Percentiles rank a stretch among this genome's conserved stretches.
Conservation (phyloP, 345 rosid genomes). For the Rubroshorea leprosula region DNA sequence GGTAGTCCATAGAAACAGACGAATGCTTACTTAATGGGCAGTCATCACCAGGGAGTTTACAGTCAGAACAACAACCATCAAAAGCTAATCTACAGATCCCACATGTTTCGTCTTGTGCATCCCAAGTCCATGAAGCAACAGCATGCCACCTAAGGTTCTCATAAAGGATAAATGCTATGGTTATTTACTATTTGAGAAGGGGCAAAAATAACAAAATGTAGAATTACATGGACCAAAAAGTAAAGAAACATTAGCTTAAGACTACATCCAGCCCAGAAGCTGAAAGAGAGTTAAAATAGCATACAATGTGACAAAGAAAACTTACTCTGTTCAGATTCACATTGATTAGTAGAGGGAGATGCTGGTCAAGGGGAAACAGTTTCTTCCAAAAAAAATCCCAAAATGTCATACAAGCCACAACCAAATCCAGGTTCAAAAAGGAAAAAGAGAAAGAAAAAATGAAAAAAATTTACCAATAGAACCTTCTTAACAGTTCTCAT, state of each 20-base stretch:
- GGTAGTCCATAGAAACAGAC: background rate
- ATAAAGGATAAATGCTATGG: background rate
- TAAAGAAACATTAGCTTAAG: background rate
- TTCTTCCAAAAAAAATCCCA: conserved; percentile 9
- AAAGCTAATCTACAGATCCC: conserved; percentile 97
- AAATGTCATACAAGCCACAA: conserved; percentile 10
- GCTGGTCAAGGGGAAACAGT: conserved; percentile 28
- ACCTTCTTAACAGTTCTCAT: background rate
- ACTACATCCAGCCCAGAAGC: conserved; percentile 4
- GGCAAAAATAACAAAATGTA: background rate
- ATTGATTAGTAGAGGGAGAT: background rate
- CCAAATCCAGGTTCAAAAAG: background rate
- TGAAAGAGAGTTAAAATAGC: conserved; percentile 3
- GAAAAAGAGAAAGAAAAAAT: no score
- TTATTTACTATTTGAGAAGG: background rate
- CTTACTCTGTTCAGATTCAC: conserved; percentile 33
- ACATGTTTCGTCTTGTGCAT: conserved; percentile 92
- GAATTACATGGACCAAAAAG: background rate
- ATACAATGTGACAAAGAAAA: conserved; percentile 13
- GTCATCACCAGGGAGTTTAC: conserved; percentile 89
- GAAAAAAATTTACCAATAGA: background rate
- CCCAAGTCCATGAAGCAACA: conserved; percentile 97
- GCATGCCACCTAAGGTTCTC: conserved; percentile 70
- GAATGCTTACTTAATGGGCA: conserved; percentile 69
- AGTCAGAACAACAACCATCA: conserved; percentile 93